phyloP scores from a whole-genome alignment of 352 stramenopile species.

The Phytopythium oedochilum region DNA sequence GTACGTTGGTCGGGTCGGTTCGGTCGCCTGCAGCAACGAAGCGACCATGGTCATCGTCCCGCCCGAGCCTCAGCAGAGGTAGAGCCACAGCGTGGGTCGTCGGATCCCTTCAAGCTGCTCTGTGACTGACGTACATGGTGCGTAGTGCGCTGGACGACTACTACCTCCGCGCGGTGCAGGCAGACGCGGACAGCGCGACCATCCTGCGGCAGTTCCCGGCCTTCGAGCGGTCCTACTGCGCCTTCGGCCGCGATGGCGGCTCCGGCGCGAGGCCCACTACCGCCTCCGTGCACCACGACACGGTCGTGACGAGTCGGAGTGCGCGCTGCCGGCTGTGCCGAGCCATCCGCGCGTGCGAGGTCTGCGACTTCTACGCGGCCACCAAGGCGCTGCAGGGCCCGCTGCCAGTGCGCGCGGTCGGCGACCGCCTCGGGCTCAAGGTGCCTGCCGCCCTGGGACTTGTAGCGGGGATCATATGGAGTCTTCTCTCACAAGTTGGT shows the following conservation, averaged over 20 bases:
- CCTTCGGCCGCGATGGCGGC: slow-evolving; percentile 48
- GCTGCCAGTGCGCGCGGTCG: slow-evolving; percentile 18
- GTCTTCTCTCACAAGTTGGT: neutral
- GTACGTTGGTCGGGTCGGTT: slow-evolving; percentile 77
- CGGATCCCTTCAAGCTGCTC: no score
- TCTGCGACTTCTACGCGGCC: slow-evolving; percentile 75
- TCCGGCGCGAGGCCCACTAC: neutral
- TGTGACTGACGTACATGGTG: no score
- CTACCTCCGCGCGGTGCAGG: slow-evolving; percentile 87
- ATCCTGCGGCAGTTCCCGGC: slow-evolving; percentile 89
- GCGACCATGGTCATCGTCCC: slow-evolving; percentile 87
- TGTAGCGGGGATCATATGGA: neutral
- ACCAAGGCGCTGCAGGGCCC: slow-evolving; percentile 20
- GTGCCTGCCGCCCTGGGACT: slow-evolving; percentile 10
- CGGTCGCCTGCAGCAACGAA: slow-evolving; percentile 80
- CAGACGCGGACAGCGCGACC: slow-evolving; percentile 87
- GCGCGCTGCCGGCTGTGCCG: slow-evolving; percentile 75
- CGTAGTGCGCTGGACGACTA: slow-evolving; percentile 63
- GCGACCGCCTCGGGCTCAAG: slow-evolving; percentile 53
- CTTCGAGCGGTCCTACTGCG: slow-evolving; percentile 77
- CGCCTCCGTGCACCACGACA: neutral
- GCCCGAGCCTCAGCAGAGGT: slow-evolving; percentile 58
- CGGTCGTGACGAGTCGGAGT: slow-evolving; percentile 10
- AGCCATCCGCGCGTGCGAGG: slow-evolving; percentile 79
- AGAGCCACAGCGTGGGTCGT: no score